phyloP scores from a whole-genome alignment of 331 rosid genomes.

The Telfairia occidentalis region DNA sequence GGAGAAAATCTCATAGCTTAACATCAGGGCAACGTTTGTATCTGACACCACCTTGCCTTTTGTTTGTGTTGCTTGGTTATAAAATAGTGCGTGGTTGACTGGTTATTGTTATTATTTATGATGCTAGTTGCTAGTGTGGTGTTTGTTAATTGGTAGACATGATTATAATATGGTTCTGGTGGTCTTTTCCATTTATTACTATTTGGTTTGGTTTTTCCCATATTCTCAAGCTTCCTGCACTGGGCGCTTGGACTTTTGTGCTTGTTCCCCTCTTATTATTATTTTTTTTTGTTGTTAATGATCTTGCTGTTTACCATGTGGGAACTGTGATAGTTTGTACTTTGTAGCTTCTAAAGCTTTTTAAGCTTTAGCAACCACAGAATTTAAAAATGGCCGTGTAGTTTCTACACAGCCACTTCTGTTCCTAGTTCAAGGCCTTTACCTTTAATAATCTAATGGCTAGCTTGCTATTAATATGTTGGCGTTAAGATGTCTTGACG shows the following conservation, averaged over 20 bases:
- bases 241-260: neutral
- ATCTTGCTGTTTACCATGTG: neutral
- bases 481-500: constrained; percentile 1
- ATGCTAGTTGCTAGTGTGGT: neutral
- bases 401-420: neutral
- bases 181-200: neutral
- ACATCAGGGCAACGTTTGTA: neutral
- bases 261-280: no score
- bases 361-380: neutral
- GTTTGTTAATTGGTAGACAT: neutral
- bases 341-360: neutral
- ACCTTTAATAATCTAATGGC: neutral
- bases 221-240: neutral
- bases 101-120: neutral
- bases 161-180: neutral
- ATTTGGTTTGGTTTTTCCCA: neutral
- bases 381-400: neutral
- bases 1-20: neutral
- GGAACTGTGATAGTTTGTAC: neutral
- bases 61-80: neutral
- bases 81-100: neutral
- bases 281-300: neutral
- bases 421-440: neutral
- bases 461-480: constrained; percentile 1
- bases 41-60: neutral